Conservation (phyloP, 2,329 filamentous ascomycete genomes). For the Monilinia polystroma region DNA sequence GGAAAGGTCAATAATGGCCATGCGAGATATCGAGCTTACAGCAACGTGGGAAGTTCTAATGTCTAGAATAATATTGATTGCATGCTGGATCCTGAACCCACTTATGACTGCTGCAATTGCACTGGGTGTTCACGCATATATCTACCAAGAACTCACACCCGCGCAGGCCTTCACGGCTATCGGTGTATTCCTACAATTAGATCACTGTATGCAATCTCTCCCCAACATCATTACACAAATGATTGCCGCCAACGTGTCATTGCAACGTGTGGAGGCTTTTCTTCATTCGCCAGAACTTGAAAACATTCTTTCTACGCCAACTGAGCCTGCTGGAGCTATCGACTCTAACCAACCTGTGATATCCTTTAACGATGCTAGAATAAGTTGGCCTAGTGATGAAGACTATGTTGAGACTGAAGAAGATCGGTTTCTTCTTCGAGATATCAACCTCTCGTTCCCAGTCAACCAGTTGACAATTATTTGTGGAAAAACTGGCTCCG, state of each 20-base stretch:
- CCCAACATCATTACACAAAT: slow-evolving; percentile 68
- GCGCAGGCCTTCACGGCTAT: slow-evolving; percentile 77
- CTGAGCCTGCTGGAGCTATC: not conserved
- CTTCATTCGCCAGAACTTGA: slow-evolving; percentile 64
- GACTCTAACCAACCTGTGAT: slow-evolving; percentile 47
- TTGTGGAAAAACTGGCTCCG: slow-evolving; percentile 72
- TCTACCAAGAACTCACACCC: slow-evolving; percentile 61
- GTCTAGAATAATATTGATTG: slow-evolving; percentile 27
- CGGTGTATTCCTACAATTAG: slow-evolving; percentile 68
- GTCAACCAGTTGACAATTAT: slow-evolving; percentile 67
- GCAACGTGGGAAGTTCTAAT: slow-evolving; percentile 54
- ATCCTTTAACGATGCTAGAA: slow-evolving; percentile 61
- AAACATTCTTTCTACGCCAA: slow-evolving; percentile 50
- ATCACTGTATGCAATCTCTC: slow-evolving; percentile 65
- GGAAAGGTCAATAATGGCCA: slow-evolving; percentile 64
- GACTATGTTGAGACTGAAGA: slow-evolving; percentile 21
- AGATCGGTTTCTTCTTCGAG: slow-evolving; percentile 58
- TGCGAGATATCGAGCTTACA: slow-evolving; percentile 63
- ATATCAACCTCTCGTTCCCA: slow-evolving; percentile 66
- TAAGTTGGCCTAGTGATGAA: slow-evolving; percentile 56
- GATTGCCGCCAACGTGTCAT: slow-evolving; percentile 70
- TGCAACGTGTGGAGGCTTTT: slow-evolving; percentile 68
- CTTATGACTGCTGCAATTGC: slow-evolving; percentile 69
- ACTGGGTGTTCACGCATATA: slow-evolving; percentile 63
- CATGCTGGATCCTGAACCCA: slow-evolving; percentile 66